Evolutionary conservation across 768 basidiomycete species (phyloP), one percentile per base, ranked within the genome.

Genomic region (Imleria badia): DNA sequence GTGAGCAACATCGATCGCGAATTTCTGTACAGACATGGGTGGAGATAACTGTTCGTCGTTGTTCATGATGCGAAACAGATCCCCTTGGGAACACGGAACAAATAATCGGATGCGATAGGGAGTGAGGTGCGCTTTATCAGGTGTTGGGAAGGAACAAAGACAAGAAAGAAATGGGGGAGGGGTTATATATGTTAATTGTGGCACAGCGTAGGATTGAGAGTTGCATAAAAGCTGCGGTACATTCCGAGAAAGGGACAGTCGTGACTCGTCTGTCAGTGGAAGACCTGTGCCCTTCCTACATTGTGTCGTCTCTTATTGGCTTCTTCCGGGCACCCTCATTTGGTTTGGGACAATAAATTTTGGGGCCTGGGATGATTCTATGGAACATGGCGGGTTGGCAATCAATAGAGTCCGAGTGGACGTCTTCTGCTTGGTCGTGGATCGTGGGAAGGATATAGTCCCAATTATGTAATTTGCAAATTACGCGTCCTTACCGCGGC

Each of bases 241-340:
- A 70, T 71, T 65, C 69, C 68, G 69, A 65, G 68, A 60, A 63
- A 39, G 55, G 54, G 50, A n/a, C n/a, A n/a, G n/a, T n/a, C n/a
- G n/a, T n/a, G n/a, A 45, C 45, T 30, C 38, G 36, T 41, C 48
- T 52, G 64, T 40, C 45, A 52, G 44, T 60, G 45, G 59, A 50
- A 33, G 30, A 59, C 50, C 60, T 56, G 62, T 55, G 53, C 48
- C 42, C 43, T 58, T 52, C 31, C 45, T 48, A 49, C 49, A 48
- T 31, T 29, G 43, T 53, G 48, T 33, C 47, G 38, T 39, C 41
- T 53, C 62, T 54, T 49, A 56, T 63, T 41, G 43, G 48, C 44
- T 26, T 15, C 19, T 30, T 57, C 20, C 8, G 33, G 45, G 45
- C 20, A 48, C 31, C 55, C 45, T 22, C 55, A 52, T 52, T 54